phyloP scores from a whole-genome alignment of 805 yeast species.

The Metschnikowia drakensbergensis region DNA sequence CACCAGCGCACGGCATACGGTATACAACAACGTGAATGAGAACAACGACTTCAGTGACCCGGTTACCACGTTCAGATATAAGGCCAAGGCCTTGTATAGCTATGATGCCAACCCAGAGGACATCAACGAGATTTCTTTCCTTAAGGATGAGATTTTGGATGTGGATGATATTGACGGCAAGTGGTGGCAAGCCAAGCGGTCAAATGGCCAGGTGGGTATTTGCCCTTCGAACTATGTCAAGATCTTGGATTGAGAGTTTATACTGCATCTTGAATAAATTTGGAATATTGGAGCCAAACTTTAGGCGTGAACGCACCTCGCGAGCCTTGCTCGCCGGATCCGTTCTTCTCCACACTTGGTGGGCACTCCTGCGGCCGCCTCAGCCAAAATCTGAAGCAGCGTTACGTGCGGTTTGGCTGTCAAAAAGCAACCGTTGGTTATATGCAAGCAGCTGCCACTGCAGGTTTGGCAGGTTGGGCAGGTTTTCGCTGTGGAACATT shows the following conservation, averaged over 20 bases:
- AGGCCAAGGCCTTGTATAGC: slow-evolving; percentile 81
- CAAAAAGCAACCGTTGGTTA: not conserved
- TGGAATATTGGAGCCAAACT: not conserved
- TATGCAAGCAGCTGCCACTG: too few relatives aligned
- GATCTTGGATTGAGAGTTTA: slow-evolving; percentile 43
- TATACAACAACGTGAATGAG: slow-evolving; percentile 15
- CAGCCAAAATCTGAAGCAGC: too few relatives aligned
- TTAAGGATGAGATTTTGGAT: slow-evolving; percentile 85
- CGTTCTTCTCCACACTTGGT: too few relatives aligned
- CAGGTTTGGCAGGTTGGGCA: not conserved
- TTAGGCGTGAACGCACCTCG: not conserved
- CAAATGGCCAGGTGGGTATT: slow-evolving; percentile 90
- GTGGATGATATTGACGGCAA: slow-evolving; percentile 92
- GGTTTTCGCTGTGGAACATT: not conserved
- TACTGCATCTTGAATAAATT: slow-evolving; percentile 1
- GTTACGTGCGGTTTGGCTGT: not conserved
- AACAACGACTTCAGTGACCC: slow-evolving; percentile 21
- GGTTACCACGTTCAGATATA: slow-evolving; percentile 57
- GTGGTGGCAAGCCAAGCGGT: slow-evolving; percentile 97
- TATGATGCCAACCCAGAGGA: slow-evolving; percentile 91
- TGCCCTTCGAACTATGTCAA: slow-evolving; percentile 94
- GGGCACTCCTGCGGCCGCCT: too few relatives aligned
- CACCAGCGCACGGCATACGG: slow-evolving; percentile 16
- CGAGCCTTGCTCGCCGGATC: too few relatives aligned
- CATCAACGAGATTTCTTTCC: slow-evolving; percentile 86